Percentiles rank a stretch among this genome's conserved stretches.
These are phyloP conservation scores for Cucumis melo DNA, from an alignment of 306 rosid genomes.

Conservation along the genomic window DNA sequence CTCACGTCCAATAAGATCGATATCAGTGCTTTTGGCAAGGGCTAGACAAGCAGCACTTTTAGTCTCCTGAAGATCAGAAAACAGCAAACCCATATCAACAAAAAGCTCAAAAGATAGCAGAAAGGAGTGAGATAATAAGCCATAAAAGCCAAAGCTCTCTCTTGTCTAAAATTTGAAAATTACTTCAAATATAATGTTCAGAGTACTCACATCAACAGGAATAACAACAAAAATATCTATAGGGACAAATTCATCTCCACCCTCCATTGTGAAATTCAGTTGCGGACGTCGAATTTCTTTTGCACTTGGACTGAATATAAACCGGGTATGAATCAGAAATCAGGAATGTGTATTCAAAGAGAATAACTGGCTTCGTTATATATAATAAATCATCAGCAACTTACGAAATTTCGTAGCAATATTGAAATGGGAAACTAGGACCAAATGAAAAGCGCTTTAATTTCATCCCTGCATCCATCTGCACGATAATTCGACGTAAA, in stretches of 20 bases:
- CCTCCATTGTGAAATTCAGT: constrained; percentile 62
- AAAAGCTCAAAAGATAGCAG: background rate
- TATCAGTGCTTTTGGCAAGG: constrained; percentile 34
- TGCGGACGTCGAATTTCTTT: constrained; percentile 6
- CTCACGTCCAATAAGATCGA: constrained; percentile 85
- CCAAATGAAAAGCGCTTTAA: constrained; percentile 15
- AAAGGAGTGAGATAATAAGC: background rate
- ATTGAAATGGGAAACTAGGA: constrained; percentile 52
- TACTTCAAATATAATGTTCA: background rate
- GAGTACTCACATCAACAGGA: constrained; percentile 14
- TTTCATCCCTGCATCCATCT: constrained; percentile 36
- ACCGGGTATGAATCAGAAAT: background rate
- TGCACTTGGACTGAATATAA: constrained; percentile 32
- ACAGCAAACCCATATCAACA: background rate
- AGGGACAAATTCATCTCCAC: constrained; percentile 40
- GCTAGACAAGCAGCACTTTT: constrained; percentile 31
- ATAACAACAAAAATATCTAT: constrained; percentile 12
- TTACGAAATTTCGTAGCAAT: constrained; percentile 54
- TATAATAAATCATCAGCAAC: background rate
- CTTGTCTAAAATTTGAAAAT: background rate
- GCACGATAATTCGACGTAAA: constrained; percentile 15
- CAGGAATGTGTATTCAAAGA: background rate
- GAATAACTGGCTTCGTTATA: background rate
- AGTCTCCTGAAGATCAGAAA: constrained; percentile 27
- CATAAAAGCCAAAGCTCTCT: background rate